Evolutionary conservation across 2,329 filamentous ascomycete species (phyloP).

Genomic region (Chrysosporium keratinophilum): DNA sequence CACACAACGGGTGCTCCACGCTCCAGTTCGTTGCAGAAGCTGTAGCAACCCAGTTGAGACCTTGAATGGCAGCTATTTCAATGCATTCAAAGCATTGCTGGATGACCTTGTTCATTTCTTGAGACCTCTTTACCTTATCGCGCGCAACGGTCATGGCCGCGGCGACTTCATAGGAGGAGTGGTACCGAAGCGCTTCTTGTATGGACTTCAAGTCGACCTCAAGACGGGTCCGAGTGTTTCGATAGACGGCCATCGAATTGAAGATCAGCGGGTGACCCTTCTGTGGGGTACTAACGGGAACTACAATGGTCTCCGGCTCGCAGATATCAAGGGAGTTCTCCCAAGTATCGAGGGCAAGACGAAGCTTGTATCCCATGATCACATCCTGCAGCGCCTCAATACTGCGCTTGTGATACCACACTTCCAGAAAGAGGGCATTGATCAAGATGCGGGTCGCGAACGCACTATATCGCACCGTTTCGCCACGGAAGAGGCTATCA

Average conservation of each 20-base stretch:
- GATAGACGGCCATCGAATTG: constrained; percentile 95
- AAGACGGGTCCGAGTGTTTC: constrained; percentile 81
- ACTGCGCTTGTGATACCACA: constrained; percentile 98
- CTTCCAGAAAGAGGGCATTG: constrained; percentile 93
- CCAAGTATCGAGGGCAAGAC: constrained; percentile 95
- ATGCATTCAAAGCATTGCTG: constrained; percentile 97
- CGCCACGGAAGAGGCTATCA: constrained; percentile 89
- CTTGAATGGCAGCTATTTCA: constrained; percentile 86
- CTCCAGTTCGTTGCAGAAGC: constrained; percentile 98
- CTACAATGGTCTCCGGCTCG: constrained; percentile 78
- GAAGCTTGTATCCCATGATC: constrained; percentile 94
- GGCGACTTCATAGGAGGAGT: constrained; percentile 93
- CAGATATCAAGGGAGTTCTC: constrained; percentile 90
- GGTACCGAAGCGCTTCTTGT: constrained; percentile 91
- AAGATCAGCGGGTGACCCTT: constrained; percentile 94
- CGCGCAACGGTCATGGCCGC: constrained; percentile 91
- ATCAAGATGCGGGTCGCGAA: constrained; percentile 98
- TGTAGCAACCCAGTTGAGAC: constrained; percentile 94
- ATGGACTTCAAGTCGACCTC: constrained; percentile 93
- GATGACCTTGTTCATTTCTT: constrained; percentile 97
- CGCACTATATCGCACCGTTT: constrained; percentile 81
- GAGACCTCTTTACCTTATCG: constrained; percentile 85
- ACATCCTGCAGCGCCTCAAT: constrained; percentile 96
- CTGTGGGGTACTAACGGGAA: constrained; percentile 85
- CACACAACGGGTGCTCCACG: constrained; percentile 92